These are phyloP conservation scores for Taphrina sp. DNA, from an alignment of 1,139 yeast species.

Conservation along the genomic window DNA sequence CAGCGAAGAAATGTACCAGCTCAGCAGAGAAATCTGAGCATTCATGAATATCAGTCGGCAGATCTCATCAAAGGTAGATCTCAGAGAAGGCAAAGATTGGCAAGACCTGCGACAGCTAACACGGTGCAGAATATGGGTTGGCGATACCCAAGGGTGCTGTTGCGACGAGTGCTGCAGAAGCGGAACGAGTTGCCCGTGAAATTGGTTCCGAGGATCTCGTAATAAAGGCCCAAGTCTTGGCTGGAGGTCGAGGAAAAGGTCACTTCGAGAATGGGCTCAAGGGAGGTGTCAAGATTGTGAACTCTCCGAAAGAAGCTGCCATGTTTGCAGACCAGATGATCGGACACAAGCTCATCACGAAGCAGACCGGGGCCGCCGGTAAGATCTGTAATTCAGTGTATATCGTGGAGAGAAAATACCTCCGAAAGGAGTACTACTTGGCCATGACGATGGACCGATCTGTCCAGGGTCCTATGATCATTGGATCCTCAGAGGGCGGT, in stretches of 20 bases:
- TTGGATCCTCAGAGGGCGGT: constrained; percentile 98
- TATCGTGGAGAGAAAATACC: constrained; percentile 91
- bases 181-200: constrained; percentile 71
- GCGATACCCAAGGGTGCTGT: constrained; percentile 91
- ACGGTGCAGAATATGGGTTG: constrained; percentile 62
- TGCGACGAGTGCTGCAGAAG: constrained; percentile 86
- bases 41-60: constrained; percentile 96
- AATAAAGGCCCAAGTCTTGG: constrained; percentile 95
- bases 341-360: constrained; percentile 88
- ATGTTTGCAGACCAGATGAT: constrained; percentile 87
- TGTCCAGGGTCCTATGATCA: constrained; percentile 85
- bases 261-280: constrained; percentile 92
- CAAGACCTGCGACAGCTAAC: too few relatives aligned
- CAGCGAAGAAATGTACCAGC: constrained; percentile 15
- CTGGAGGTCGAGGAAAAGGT: constrained; percentile 99
- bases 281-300: constrained; percentile 93
- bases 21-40: constrained; percentile 64
- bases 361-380: constrained; percentile 97
- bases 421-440: constrained; percentile 89
- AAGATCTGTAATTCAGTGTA: constrained; percentile 96
- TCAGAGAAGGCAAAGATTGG: too few relatives aligned
- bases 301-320: constrained; percentile 81
- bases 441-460: constrained; percentile 95
- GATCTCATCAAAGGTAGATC: constrained; percentile 58
- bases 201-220: constrained; percentile 66